Percentiles rank a stretch among this genome's conserved stretches.
phyloP scores from a whole-genome alignment of 176 grass and related monocot species.

The Luzula sylvatica region DNA sequence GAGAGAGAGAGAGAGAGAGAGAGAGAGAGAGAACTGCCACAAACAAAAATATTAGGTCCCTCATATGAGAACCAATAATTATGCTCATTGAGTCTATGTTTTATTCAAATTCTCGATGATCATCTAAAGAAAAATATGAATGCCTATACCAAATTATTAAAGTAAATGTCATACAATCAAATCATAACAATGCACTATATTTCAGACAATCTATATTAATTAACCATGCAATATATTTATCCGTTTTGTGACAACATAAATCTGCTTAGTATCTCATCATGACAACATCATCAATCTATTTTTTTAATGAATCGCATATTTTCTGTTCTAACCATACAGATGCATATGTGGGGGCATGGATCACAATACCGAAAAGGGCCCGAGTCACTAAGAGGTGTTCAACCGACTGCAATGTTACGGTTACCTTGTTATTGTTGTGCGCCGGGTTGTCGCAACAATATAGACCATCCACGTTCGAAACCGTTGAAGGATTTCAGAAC shows the following conservation, averaged over 20 bases:
- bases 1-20: no score
- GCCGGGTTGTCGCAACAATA: slow-evolving; percentile 93
- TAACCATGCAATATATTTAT: no score
- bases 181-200: no score
- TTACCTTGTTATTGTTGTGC: slow-evolving; percentile 97
- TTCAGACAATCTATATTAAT: no score
- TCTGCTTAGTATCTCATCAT: slow-evolving; percentile 15
- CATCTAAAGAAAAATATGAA: no score
- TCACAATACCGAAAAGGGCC: slow-evolving; percentile 94
- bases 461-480: slow-evolving; percentile 82
- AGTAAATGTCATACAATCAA: no score
- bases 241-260: no score
- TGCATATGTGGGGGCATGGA: slow-evolving; percentile 99
- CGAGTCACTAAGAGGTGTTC: slow-evolving; percentile 85
- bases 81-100: neutral
- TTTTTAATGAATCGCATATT: neutral
- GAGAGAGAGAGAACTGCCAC: neutral
- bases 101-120: neutral
- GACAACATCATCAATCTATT: neutral
- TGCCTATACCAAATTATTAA: no score
- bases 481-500: slow-evolving; percentile 98
- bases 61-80: neutral
- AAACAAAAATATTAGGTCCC: neutral
- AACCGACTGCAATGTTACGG: slow-evolving; percentile 94
- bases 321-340: slow-evolving; percentile 34